Percentiles rank a stretch among this genome's conserved stretches.
phyloP scores from a whole-genome alignment of 139 green algal species.

The Yamagishiella unicocca region DNA sequence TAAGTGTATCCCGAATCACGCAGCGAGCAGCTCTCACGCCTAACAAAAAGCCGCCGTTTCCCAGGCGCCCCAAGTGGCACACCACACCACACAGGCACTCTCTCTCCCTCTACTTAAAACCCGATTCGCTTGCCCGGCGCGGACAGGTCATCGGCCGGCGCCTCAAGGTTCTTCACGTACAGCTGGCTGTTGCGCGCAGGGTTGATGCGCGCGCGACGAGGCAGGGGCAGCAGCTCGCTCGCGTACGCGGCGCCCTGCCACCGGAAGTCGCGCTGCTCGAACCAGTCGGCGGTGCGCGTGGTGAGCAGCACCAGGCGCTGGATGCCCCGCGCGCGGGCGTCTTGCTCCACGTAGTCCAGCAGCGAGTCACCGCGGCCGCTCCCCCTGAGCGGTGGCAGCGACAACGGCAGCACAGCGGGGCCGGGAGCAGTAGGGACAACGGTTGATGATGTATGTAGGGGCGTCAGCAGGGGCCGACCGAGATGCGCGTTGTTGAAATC shows the following conservation, averaged over 20 bases:
- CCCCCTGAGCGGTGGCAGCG: slow-evolving; percentile 68
- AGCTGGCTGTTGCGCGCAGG: slow-evolving; percentile 86
- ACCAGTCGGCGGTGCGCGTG: slow-evolving; percentile 92
- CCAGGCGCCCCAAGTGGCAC: too few species aligned
- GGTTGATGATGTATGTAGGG: too few species aligned
- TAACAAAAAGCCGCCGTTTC: too few species aligned
- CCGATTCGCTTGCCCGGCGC: slow-evolving; percentile 85
- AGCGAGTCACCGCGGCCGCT: slow-evolving; percentile 92
- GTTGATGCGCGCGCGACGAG: slow-evolving; percentile 68
- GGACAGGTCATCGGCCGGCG: slow-evolving; percentile 34
- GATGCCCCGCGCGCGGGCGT: slow-evolving; percentile 72
- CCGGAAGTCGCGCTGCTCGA: slow-evolving; percentile 76
- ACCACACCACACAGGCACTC: too few species aligned
- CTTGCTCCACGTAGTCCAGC: slow-evolving; percentile 76
- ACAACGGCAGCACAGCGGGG: background rate
- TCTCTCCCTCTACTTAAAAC: slow-evolving; percentile 66
- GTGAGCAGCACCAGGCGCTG: slow-evolving; percentile 85
- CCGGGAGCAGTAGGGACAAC: too few species aligned
- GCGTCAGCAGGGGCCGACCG: too few species aligned
- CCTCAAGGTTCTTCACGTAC: slow-evolving; percentile 84
- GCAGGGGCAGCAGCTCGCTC: slow-evolving; percentile 64
- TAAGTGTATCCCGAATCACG: too few species aligned
- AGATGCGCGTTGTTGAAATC: too few species aligned
- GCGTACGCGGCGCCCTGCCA: slow-evolving; percentile 62
- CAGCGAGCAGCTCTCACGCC: too few species aligned